Conservation (phyloP, 129 eudicot genomes). For the Pseudognaphalium luteoalbum region DNA sequence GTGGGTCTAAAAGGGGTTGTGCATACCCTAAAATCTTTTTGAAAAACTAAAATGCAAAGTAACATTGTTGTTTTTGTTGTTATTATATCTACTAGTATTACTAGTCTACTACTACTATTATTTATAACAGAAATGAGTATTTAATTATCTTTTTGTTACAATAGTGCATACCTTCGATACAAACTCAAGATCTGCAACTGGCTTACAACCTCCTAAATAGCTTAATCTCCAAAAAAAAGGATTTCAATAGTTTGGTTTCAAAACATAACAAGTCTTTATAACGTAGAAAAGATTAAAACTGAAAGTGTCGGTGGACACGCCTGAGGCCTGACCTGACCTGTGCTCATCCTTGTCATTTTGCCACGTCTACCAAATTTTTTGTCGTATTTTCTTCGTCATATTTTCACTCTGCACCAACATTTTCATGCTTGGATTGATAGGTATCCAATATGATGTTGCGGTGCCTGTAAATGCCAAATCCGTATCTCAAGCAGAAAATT, state of each 20-base stretch:
- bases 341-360: not conserved
- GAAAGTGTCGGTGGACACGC: not conserved
- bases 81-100: not conserved
- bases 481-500: constrained; percentile 40
- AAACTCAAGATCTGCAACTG: not conserved
- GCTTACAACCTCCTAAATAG: not conserved
- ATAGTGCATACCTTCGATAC: not conserved
- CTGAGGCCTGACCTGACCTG: not conserved
- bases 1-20: not conserved
- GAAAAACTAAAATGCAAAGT: too few species aligned
- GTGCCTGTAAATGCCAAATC: constrained; percentile 55
- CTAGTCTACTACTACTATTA: not conserved
- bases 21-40: too few species aligned
- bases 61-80: too few species aligned
- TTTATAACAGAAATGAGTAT: not conserved
- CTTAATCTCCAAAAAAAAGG: not conserved
- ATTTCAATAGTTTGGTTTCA: not conserved
- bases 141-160: not conserved
- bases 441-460: constrained; percentile 61
- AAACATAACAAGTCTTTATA: not conserved
- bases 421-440: constrained; percentile 35
- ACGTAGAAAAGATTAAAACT: not conserved
- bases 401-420: constrained; percentile 5
- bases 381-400: not conserved
- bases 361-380: not conserved